These are phyloP conservation scores for Daldinia sp. DNA, from an alignment of 2,329 filamentous ascomycete species.

Conservation along the genomic window DNA sequence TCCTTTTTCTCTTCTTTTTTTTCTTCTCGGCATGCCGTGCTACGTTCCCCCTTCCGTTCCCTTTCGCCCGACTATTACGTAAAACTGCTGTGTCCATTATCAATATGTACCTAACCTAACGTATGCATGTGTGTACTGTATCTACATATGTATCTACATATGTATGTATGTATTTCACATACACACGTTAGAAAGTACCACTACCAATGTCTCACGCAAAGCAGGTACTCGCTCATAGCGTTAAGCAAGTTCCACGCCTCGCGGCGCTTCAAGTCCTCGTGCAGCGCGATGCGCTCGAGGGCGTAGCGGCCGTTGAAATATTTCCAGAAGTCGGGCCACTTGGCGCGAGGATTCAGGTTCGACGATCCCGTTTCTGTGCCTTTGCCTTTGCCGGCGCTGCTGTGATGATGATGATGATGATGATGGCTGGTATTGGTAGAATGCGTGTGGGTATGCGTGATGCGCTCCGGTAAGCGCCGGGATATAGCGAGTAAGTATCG, in stretches of 20 bases:
- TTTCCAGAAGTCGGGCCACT: slow-evolving; percentile 80
- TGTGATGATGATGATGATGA: background rate
- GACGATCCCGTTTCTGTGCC: background rate
- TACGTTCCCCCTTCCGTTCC: background rate
- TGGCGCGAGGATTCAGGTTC: slow-evolving; percentile 63
- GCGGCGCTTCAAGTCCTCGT: slow-evolving; percentile 88
- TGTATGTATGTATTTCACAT: background rate
- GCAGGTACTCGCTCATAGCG: slow-evolving; percentile 74
- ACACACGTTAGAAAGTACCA: background rate
- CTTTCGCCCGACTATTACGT: background rate
- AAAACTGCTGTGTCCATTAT: background rate
- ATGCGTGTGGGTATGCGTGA: background rate
- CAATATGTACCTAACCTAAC: background rate
- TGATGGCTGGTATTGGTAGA: background rate
- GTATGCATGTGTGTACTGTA: background rate
- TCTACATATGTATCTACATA: background rate
- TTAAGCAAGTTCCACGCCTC: slow-evolving; percentile 76
- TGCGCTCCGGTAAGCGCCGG: slow-evolving; percentile 56
- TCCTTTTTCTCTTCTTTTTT: background rate
- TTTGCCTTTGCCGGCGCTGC: background rate
- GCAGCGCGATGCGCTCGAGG: slow-evolving; percentile 86
- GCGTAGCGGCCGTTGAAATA: slow-evolving; percentile 90
- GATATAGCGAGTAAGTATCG: slow-evolving; percentile 75
- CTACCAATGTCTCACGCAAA: slow-evolving; percentile 78
- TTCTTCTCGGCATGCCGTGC: background rate